Conservation (phyloP, 192 early-diverging fungal species). For the Pilobolus umbonatus region DNA sequence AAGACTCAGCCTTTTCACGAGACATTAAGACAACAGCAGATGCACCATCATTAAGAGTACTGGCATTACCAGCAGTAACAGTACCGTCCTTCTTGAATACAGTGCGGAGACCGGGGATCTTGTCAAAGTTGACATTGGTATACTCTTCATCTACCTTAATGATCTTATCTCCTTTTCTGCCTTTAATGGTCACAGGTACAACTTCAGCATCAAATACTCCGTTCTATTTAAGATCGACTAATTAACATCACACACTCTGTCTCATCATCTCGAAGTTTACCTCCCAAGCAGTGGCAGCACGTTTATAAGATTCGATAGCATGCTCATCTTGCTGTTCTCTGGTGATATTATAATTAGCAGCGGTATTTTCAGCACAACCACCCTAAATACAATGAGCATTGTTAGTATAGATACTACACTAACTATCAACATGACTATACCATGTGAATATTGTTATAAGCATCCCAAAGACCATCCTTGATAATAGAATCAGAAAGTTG, state of each 20-base stretch:
- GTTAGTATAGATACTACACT: background rate
- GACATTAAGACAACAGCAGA: conserved; percentile 86
- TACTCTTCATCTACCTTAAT: conserved; percentile 90
- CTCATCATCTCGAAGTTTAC: conserved; percentile 4
- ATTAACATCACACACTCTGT: too few species aligned
- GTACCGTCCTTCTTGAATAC: conserved; percentile 90
- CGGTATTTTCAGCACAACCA: conserved; percentile 82
- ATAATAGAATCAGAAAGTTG: conserved; percentile 79
- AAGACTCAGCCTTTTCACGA: conserved; percentile 62
- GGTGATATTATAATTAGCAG: conserved; percentile 78
- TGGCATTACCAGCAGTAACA: conserved; percentile 94
- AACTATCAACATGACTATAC: conserved; percentile 12
- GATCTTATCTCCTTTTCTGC: conserved; percentile 75
- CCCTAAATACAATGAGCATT: conserved; percentile 43
- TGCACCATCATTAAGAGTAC: conserved; percentile 94
- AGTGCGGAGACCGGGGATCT: conserved; percentile 66
- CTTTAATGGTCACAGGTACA: conserved; percentile 77
- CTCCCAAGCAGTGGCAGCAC: conserved; percentile 85
- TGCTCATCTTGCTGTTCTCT: conserved; percentile 90
- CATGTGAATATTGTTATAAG: conserved; percentile 86
- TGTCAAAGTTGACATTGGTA: conserved; percentile 90
- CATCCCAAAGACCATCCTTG: conserved; percentile 96
- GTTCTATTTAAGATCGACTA: conserved; percentile 21
- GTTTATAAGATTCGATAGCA: conserved; percentile 81
- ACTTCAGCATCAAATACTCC: conserved; percentile 83